phyloP scores from a whole-genome alignment of 2,329 filamentous ascomycete genomes.

The Colletotrichum lini region DNA sequence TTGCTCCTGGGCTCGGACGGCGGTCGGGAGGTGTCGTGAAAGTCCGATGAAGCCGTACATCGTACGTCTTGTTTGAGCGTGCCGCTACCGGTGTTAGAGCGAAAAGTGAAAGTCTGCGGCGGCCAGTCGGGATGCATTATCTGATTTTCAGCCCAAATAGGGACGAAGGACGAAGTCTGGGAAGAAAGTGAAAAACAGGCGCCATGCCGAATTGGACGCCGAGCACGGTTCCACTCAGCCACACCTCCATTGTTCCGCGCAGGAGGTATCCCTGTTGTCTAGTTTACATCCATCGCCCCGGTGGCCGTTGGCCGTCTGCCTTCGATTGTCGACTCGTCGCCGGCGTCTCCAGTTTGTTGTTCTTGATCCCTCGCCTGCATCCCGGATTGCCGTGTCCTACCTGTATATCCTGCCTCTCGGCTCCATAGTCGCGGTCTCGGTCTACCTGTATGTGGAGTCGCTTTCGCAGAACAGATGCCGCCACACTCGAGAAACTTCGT shows the following conservation, averaged over 20 bases:
- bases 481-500: slow-evolving; percentile 12
- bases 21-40: not conserved
- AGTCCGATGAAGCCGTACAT: slow-evolving; percentile 12
- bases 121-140: slow-evolving; percentile 28
- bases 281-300: not conserved
- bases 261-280: slow-evolving; percentile 29
- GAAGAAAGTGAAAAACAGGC: slow-evolving; percentile 38
- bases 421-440: slow-evolving; percentile 4
- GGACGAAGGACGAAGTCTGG: slow-evolving; percentile 30
- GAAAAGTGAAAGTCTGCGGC: slow-evolving; percentile 29
- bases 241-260: not conserved
- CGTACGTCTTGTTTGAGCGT: slow-evolving; percentile 30
- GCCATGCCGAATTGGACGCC: slow-evolving; percentile 33
- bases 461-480: not conserved
- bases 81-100: slow-evolving; percentile 26
- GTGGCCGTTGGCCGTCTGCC: not conserved
- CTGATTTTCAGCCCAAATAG: slow-evolving; percentile 22
- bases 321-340: slow-evolving; percentile 2
- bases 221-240: slow-evolving; percentile 26
- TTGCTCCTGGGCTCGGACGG: not conserved
- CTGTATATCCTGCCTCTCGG: not conserved
- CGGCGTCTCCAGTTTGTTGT: slow-evolving; percentile 13
- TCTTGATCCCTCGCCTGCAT: slow-evolving; percentile 8
- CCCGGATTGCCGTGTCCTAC: slow-evolving; percentile 8
- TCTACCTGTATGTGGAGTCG: not conserved